Conservation (phyloP, 495 filamentous ascomycete species). For the Thermothielavioides terrestris region DNA sequence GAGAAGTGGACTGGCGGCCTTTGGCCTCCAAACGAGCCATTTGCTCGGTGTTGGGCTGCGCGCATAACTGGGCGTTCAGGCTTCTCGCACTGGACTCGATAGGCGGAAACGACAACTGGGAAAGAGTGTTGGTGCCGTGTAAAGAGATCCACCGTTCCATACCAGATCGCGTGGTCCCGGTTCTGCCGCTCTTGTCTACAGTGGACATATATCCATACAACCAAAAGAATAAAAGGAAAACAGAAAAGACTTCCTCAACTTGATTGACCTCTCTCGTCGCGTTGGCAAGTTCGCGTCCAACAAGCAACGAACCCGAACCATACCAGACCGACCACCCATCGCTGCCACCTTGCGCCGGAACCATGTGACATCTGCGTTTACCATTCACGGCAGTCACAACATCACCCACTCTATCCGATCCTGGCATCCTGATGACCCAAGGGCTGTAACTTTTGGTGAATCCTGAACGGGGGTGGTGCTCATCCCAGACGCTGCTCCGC, state of each 20-base stretch:
- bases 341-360: no score
- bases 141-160: not conserved
- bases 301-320: no score
- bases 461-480: not conserved
- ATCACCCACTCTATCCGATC: not conserved
- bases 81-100: not conserved
- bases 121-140: not conserved
- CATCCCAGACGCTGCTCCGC: not conserved
- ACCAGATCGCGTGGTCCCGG: not conserved
- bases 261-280: no score
- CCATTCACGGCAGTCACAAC: not conserved
- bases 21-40: no score
- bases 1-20: no score
- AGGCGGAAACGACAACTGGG: no score
- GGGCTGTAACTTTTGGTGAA: constrained; percentile 5
- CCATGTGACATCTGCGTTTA: no score
- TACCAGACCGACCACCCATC: no score
- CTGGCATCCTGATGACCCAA: not conserved
- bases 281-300: no score
- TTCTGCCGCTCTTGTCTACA: not conserved
- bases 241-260: no score
- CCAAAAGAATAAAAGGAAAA: not conserved
- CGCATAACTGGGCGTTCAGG: not conserved
- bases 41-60: no score
- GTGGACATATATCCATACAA: constrained; percentile 9